Base-by-base conservation (phyloP, 306 rosid species). In the Medicago arabica region DNA sequence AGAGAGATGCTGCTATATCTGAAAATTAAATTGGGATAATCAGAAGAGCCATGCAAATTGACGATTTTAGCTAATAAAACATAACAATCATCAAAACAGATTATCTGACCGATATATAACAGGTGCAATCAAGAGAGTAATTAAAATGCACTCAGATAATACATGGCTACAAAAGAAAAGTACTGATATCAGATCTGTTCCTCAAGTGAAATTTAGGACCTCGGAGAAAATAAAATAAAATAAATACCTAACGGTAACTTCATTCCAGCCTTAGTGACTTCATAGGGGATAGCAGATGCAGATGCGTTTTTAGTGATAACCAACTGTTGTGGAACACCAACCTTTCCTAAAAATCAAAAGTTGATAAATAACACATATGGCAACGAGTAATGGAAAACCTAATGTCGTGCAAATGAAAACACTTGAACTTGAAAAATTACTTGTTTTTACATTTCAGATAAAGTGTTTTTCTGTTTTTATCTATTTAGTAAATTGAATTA, bases 231-330 rank as follows among this genome's bases (percentile, higher is more conserved):
- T 54, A 19, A 9, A 67, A 4, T 13, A 38, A 50, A 57, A 40
- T 28, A 28, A 46, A 40, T 73, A 86, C 89, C 89, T 54, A 86
- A 67, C 11, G 89, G 89, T 40, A 86, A 77, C 79, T 83, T 83
- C 80, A 86, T 67, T 67, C 85, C 87, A 73, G 85, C 83, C 67
- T 73, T 80, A 51, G 79, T 14, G 57, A 80, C 85, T 77, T 86
- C 83, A 7, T 21, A 74, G 60, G 85, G 85, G 67, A 86, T 83
- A 68, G 81, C 77, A 16, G 81, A 76, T 64, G 83, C 83, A 16
- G 81, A 76, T 64, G 83, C 83, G 67, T 80, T 78, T 64, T 83
- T 73, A 50, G 77, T 58, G 54, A 86, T 41, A 74, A 80, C 74
- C 34, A 86, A 55, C 74, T 86, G 87, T 14, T 78, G 86, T 0